phyloP scores from a whole-genome alignment of 768 basidiomycete genomes.

The Punctularia strigosozonata region DNA sequence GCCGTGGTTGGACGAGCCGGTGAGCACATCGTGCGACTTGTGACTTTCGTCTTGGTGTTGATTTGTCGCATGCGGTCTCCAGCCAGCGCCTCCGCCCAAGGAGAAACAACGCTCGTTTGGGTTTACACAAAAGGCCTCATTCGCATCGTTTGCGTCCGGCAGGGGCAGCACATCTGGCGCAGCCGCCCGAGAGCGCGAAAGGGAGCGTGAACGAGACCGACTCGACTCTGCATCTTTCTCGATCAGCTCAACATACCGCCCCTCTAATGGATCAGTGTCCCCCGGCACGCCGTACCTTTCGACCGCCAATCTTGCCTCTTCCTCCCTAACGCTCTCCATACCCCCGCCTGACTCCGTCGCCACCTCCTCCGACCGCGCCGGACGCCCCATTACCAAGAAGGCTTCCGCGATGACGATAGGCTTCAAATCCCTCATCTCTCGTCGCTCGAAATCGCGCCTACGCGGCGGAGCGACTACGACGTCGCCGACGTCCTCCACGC shows the following conservation, averaged over 20 bases:
- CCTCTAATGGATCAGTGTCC: constrained; percentile 27
- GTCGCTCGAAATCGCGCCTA: no score
- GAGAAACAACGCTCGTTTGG: constrained; percentile 21
- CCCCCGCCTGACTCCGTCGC: no score
- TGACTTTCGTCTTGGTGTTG: background rate
- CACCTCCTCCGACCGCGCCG: no score
- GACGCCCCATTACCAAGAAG: no score
- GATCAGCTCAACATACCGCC: constrained; percentile 29
- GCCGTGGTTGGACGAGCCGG: no score
- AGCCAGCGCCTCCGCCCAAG: constrained; percentile 37
- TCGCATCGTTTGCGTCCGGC: constrained; percentile 28
- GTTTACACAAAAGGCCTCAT: constrained; percentile 27
- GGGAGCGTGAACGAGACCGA: constrained; percentile 31
- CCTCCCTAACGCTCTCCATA: no score
- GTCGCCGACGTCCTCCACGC: no score
- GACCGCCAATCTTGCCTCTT: constrained; percentile 9
- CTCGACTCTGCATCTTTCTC: constrained; percentile 29
- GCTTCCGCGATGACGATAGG: no score
- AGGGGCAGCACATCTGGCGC: constrained; percentile 18
- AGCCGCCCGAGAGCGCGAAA: constrained; percentile 9
- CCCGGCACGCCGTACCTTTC: no score
- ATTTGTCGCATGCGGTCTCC: constrained; percentile 2
- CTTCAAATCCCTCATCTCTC: no score
- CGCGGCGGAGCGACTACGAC: no score
- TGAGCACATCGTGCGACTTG: no score